Percentiles rank a stretch among this genome's conserved stretches.
Conservation (phyloP, 257 asterid genomes). For the Parsonsia alboflavescens region DNA sequence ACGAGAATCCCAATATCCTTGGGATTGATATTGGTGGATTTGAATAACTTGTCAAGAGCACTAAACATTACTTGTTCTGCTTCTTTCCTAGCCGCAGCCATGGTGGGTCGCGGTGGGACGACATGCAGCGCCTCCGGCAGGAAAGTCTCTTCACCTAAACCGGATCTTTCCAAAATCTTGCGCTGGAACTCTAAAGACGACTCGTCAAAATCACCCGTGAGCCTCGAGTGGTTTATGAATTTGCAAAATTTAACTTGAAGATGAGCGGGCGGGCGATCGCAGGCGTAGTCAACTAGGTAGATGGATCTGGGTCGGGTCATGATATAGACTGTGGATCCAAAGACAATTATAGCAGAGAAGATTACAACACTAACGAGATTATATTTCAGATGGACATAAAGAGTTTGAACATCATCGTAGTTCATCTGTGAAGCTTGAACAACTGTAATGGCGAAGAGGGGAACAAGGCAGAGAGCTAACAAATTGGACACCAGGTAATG, state of each 20-base stretch:
- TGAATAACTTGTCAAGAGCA: slow-evolving; percentile 28
- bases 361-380: slow-evolving; percentile 14
- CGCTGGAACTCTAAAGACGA: slow-evolving; percentile 39
- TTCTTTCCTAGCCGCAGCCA: slow-evolving; percentile 36
- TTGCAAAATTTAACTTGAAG: slow-evolving; percentile 21
- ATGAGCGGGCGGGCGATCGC: slow-evolving; percentile 32
- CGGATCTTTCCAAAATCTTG: slow-evolving; percentile 34
- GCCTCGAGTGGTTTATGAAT: slow-evolving; percentile 35
- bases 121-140: slow-evolving; percentile 30
- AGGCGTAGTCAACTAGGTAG: slow-evolving; percentile 38
- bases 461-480: slow-evolving; percentile 19
- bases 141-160: slow-evolving; percentile 43
- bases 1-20: slow-evolving; percentile 36
- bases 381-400: slow-evolving; percentile 20
- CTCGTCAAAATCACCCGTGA: slow-evolving; percentile 32
- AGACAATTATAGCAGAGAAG: slow-evolving; percentile 20
- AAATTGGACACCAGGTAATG: slow-evolving; percentile 27
- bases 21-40: slow-evolving; percentile 25
- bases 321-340: slow-evolving; percentile 25
- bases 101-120: slow-evolving; percentile 25
- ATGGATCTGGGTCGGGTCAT: slow-evolving; percentile 43
- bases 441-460: slow-evolving; percentile 12
- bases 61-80: slow-evolving; percentile 42
- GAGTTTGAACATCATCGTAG: slow-evolving; percentile 17
- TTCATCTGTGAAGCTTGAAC: slow-evolving; percentile 25